A percentile compares a stretch with the other conserved stretches of the same genome.
These are phyloP conservation scores for Tricholoma sp. DNA, from an alignment of 768 basidiomycete genomes.

Conservation along the genomic window DNA sequence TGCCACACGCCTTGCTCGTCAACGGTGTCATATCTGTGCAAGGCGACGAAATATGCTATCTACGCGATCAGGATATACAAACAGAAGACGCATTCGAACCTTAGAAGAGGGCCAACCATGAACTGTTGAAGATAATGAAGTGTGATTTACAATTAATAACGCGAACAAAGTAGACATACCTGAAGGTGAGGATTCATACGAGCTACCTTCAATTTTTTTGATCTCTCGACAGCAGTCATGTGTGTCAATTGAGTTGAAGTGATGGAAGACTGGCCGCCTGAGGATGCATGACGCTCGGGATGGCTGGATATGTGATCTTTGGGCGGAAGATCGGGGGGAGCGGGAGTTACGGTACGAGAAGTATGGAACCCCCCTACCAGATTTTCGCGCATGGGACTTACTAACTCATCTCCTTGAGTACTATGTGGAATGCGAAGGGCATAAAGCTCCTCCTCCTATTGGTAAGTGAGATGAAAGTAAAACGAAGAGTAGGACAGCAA, in stretches of 20 bases:
- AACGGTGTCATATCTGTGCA: slow-evolving; percentile 78
- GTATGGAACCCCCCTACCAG: slow-evolving; percentile 54
- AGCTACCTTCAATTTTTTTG: slow-evolving; percentile 49
- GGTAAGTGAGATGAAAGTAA: slow-evolving; percentile 1
- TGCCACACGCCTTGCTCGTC: slow-evolving; percentile 77
- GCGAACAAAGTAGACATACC: slow-evolving; percentile 23
- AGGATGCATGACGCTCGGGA: slow-evolving; percentile 14
- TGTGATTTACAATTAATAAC: not conserved
- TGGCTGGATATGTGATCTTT: slow-evolving; percentile 35
- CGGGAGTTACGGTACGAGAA: slow-evolving; percentile 29
- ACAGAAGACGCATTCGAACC: slow-evolving; percentile 23
- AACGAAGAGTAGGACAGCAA: slow-evolving; percentile 2
- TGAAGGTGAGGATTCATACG: slow-evolving; percentile 81
- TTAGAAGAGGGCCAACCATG: slow-evolving; percentile 86
- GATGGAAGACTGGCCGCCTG: slow-evolving; percentile 24
- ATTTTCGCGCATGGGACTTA: slow-evolving; percentile 55
- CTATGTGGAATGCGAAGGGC: slow-evolving; percentile 31
- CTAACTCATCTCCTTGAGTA: slow-evolving; percentile 45
- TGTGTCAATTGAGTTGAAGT: slow-evolving; percentile 38
- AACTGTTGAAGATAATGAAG: slow-evolving; percentile 35
- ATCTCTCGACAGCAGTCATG: slow-evolving; percentile 60
- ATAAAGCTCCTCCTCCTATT: slow-evolving; percentile 30
- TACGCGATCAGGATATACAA: not conserved
- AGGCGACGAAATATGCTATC: not conserved
- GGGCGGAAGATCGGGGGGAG: slow-evolving; percentile 41